phyloP scores from a whole-genome alignment of 1,284 basidiomycete genomes.

The Rhizoctonia solani region DNA sequence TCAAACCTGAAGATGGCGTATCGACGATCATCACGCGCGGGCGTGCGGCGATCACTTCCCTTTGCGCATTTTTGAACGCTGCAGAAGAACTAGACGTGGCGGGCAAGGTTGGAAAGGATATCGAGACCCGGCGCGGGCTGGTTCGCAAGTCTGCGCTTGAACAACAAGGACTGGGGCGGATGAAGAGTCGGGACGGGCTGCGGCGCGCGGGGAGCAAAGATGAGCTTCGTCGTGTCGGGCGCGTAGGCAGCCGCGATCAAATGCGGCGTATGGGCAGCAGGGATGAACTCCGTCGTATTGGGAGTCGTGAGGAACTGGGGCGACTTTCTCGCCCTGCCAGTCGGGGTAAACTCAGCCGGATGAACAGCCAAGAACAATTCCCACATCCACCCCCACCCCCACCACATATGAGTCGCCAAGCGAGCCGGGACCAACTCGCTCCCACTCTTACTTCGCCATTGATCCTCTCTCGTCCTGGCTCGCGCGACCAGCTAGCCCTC shows the following conservation, averaged over 20 bases:
- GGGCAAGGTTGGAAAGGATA: constrained; percentile 75
- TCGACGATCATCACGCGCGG: constrained; percentile 36
- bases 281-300: constrained; percentile 1
- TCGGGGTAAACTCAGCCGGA: constrained; percentile 11
- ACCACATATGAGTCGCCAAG: background rate
- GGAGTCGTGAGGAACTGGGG: constrained; percentile 5
- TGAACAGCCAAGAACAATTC: background rate
- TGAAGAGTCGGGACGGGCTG: constrained; percentile 1
- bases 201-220: background rate
- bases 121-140: constrained; percentile 51
- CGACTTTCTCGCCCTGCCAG: constrained; percentile 19
- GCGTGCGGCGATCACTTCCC: constrained; percentile 32
- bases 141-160: constrained; percentile 50
- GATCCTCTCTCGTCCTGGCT: background rate
- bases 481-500: background rate
- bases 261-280: constrained; percentile 6
- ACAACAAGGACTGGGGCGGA: constrained; percentile 49
- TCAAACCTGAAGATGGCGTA: background rate
- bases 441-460: background rate
- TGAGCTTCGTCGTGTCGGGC: constrained; percentile 38
- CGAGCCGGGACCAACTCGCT: constrained; percentile 13
- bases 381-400: background rate
- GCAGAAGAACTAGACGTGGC: constrained; percentile 74
- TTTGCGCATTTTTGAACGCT: constrained; percentile 55
- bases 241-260: background rate